Evolutionary conservation across 2,329 filamentous ascomycete species (phyloP), one percentile per base, ranked within the genome.

Genomic region (Diaporthe sp.): DNA sequence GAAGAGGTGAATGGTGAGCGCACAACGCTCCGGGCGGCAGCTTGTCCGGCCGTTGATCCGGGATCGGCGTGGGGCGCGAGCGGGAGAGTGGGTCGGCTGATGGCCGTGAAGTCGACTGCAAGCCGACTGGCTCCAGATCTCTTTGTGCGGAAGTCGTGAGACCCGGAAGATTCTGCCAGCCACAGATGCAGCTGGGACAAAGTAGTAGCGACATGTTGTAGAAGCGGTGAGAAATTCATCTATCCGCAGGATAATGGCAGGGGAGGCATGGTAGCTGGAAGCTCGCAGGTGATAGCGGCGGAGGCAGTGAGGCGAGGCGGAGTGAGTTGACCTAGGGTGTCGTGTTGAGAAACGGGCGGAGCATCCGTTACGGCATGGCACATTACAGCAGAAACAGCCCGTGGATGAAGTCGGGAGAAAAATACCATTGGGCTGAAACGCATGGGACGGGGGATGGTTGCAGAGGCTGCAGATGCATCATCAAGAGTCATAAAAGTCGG

Each of bases 401-500:
- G 39, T 55, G 46, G 57, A 57, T 53, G 49, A 31, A 61, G 67
- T 39, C 9, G 60, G 19, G 49, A 49, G 46, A 17, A 25, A 25
- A 28, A 12, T n/a, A 25, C 22, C 39, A 65, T 72, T 71, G 58
- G 68, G 39, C 39, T 57, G 58, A 49, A 51, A 67, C 19, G n/a
- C 34, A 61, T 71, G 55, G 57, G 37, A 58, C 22, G 44, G 55
- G 53, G 46, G 57, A 37, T 57, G 68, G 34, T 39, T 72, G 72
- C 72, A 70, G 72, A 70, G 42, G 60, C 49, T 72, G 55, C 57
- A 75, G 65, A 57, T 53, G 61, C 73, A 39, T 58, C 68, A 67
- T 58, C 68, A 67, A 72, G 46, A 75, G 55, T 72, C 68, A 75
- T 34, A 72, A 72, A 75, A 75, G 73, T 75, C 73, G 73, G 73